phyloP scores from a whole-genome alignment of 495 filamentous ascomycete species.

The Aspergillus campestris region DNA sequence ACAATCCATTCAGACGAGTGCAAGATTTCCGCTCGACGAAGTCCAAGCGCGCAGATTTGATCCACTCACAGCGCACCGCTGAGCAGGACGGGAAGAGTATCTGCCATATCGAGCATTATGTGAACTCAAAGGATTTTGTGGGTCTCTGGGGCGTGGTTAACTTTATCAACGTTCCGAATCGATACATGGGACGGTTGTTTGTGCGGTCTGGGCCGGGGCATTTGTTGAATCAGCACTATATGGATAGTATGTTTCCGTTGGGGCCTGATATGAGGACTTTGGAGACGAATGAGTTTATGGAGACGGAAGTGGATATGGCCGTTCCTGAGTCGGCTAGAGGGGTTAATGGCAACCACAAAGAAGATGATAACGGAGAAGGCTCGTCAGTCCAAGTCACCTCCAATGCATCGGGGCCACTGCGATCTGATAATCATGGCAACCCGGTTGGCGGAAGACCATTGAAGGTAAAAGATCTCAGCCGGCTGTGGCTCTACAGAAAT shows the following conservation, averaged over 20 bases:
- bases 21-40: not conserved
- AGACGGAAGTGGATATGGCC: constrained; percentile 12
- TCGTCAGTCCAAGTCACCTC: not conserved
- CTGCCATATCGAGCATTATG: constrained; percentile 78
- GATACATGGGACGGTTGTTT: constrained; percentile 73
- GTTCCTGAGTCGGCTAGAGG: not conserved
- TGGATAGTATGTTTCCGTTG: constrained; percentile 65
- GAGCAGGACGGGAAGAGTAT: constrained; percentile 31
- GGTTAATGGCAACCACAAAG: not conserved
- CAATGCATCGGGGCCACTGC: no score
- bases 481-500: constrained; percentile 67
- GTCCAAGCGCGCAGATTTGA: not conserved
- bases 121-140: constrained; percentile 68
- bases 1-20: constrained; percentile 53
- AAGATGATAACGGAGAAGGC: not conserved
- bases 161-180: constrained; percentile 40
- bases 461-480: constrained; percentile 61
- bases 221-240: constrained; percentile 71
- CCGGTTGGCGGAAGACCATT: not conserved
- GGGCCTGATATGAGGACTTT: constrained; percentile 18
- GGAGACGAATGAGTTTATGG: constrained; percentile 29
- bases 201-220: constrained; percentile 60
- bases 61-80: not conserved
- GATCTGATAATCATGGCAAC: not conserved
- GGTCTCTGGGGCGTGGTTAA: constrained; percentile 66